These are phyloP conservation scores for Tephrocybe sp. DNA, from an alignment of 768 basidiomycete genomes.

Conservation along the genomic window DNA sequence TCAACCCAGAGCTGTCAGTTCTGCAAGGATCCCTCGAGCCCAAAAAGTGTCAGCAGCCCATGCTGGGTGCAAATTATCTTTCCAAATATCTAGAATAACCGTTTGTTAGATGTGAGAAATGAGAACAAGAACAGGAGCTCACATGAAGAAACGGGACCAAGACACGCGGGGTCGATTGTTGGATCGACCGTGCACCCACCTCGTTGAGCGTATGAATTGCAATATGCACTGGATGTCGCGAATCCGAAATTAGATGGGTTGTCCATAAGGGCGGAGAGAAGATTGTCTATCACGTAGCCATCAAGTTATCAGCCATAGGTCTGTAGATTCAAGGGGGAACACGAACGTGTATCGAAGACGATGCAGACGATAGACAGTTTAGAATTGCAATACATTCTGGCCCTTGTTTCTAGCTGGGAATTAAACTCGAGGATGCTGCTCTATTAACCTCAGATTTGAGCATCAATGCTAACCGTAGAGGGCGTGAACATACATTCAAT, in stretches of 20 bases:
- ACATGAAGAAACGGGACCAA: constrained; percentile 20
- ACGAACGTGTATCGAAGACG: constrained; percentile 22
- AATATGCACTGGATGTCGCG: constrained; percentile 16
- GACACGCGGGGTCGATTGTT: constrained; percentile 16
- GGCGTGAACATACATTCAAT: constrained; percentile 13
- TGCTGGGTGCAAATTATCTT: constrained; percentile 21
- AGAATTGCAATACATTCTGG: constrained; percentile 15
- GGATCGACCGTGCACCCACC: constrained; percentile 14
- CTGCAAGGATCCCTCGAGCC: constrained; percentile 13
- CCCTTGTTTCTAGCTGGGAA: constrained; percentile 16
- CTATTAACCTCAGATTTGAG: not conserved
- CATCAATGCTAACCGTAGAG: not conserved
- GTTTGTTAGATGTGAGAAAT: not conserved
- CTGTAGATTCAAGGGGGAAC: not conserved
- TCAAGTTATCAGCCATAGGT: too few species aligned
- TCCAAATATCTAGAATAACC: constrained; percentile 20
- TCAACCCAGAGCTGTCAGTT: not conserved
- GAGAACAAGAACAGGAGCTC: not conserved
- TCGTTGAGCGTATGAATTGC: constrained; percentile 17
- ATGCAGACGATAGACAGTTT: constrained; percentile 18
- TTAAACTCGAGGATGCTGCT: constrained; percentile 22
- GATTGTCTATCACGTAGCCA: constrained; percentile 9
- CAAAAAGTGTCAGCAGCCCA: constrained; percentile 20
- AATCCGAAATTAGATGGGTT: constrained; percentile 19
- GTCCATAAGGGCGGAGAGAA: constrained; percentile 21